Evolutionary conservation across 306 rosid species (phyloP), one percentile per base, ranked within the genome.

Genomic region (Fragaria nilgerrensis): DNA sequence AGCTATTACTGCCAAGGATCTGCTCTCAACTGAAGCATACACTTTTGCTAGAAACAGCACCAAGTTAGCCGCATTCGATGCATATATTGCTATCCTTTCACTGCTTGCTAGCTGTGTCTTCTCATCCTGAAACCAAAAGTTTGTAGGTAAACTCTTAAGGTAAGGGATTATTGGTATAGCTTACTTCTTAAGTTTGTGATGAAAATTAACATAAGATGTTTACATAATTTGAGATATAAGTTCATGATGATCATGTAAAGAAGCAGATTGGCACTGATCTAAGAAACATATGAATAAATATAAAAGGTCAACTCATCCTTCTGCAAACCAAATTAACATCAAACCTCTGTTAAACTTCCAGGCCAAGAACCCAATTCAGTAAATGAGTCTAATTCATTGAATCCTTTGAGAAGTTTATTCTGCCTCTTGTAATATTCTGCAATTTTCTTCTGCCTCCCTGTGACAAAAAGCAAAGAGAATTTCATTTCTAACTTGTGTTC

Each of bases 1-100:
- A 45, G 99, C 97, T 82, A 92, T 95, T n/a, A 95, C 99, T 27
- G 97, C 99, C 82, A 95, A 59, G n/a, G 97, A 95, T 86, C 85
- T 89, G 72, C 99, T 92, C 83, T 88, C 73, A 55, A 86, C 72
- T 0, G 97, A 89, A 59, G 97, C 99, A 82, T 87, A 92, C 69
- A 95, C 86, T 79, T 95, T 92, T 13, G 97, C 99, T 3, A 70
- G 13, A 81, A 95, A 92, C 47, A 95, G 45, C 78, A 92, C 82
- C 79, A 95, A 82, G 78, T 95, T 95, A 11, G 89, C 95, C 59
- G 78, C 49, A 83, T 95, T 95, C 0, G 99, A 95, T 64, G 83
- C 88, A 78, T 89, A 84, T 32, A 90, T 90, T 78, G 97, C 99
- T 22, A 45, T 27, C 80, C 76, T 87, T 86, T 90, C 99, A 48